Conservation (phyloP, 345 rosid species). For the Draba incana region DNA sequence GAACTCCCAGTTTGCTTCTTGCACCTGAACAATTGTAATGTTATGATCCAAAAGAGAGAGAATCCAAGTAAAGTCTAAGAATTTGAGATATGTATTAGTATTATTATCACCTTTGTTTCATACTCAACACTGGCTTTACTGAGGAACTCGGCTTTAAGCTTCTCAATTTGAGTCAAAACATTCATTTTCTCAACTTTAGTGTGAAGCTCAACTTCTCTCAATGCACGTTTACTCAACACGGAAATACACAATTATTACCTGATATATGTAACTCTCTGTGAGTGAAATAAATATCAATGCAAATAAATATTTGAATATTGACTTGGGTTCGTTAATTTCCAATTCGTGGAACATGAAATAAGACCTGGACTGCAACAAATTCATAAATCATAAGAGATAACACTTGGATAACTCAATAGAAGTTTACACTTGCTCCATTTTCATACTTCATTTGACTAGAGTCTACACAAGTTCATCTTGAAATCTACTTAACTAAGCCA, state of each 20-base stretch:
- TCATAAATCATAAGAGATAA: constrained; percentile 4
- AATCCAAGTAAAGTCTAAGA: background rate
- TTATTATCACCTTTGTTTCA: constrained; percentile 66
- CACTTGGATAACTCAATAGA: constrained; percentile 2
- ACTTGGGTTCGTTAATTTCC: constrained; percentile 59
- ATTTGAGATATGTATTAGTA: background rate
- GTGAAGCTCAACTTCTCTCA: constrained; percentile 77
- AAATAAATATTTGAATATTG: constrained; percentile 60
- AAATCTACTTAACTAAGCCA: constrained; percentile 2
- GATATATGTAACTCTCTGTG: constrained; percentile 83
- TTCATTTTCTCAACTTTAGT: constrained; percentile 73
- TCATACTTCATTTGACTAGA: background rate
- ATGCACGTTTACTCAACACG: background rate
- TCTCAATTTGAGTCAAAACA: constrained; percentile 64
- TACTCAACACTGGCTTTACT: constrained; percentile 81
- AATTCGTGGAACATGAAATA: constrained; percentile 91
- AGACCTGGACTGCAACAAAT: constrained; percentile 73
- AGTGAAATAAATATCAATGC: no score
- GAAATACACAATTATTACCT: constrained; percentile 69
- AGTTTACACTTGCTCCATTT: background rate
- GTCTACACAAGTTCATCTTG: background rate
- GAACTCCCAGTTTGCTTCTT: constrained; percentile 72
- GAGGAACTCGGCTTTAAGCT: constrained; percentile 77
- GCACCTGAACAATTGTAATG: constrained; percentile 46
- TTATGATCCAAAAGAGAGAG: background rate